Evolutionary conservation across 2,329 filamentous ascomycete genomes (phyloP).

Genomic region (Bipolaris oryzae): DNA sequence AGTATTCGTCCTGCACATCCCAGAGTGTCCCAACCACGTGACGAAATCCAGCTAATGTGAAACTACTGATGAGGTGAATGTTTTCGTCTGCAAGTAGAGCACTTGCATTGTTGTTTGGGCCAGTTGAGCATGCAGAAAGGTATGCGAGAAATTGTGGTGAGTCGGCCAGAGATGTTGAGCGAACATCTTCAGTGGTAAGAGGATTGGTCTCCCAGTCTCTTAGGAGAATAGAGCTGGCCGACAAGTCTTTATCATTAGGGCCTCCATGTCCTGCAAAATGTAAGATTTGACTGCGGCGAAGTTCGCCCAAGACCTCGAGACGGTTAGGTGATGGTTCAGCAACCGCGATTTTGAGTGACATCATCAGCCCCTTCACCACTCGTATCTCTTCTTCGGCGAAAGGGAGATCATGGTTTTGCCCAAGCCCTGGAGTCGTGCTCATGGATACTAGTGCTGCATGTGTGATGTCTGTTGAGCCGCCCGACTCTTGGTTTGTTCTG

Average conservation of each 20-base stretch:
- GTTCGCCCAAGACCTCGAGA: not conserved
- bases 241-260: slow-evolving; percentile 6
- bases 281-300: not conserved
- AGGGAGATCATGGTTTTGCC: not conserved
- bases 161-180: not conserved
- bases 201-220: not conserved
- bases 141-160: not conserved
- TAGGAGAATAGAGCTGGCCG: not conserved
- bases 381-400: not conserved
- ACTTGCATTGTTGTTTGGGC: not conserved
- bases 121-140: not conserved
- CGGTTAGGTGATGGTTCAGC: not conserved
- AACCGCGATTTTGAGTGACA: not conserved
- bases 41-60: slow-evolving; percentile 35
- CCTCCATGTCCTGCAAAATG: slow-evolving; percentile 14
- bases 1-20: slow-evolving; percentile 45
- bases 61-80: slow-evolving; percentile 50
- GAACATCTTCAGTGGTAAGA: not conserved
- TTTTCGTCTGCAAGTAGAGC: slow-evolving; percentile 40
- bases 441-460: no score
- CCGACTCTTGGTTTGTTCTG: no score
- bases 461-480: no score
- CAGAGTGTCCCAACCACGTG: slow-evolving; percentile 52
- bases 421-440: no score
- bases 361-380: not conserved